These are phyloP conservation scores for Bruguiera parviflora DNA, from an alignment of 345 rosid genomes.

Conservation along the genomic window DNA sequence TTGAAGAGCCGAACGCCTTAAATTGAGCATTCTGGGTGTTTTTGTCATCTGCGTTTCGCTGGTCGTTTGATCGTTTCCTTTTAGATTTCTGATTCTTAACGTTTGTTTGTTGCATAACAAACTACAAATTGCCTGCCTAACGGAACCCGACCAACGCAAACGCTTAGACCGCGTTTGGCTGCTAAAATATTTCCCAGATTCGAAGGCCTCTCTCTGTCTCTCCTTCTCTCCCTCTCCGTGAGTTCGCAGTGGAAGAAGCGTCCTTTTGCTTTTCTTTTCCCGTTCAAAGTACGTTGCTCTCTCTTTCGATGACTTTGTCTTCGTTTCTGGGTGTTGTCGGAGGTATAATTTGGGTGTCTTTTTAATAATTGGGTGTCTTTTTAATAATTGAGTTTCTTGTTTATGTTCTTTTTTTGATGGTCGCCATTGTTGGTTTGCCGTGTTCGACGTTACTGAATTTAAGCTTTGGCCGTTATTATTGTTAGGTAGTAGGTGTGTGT, in stretches of 20 bases:
- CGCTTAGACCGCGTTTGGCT: background rate
- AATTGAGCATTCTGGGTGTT: too few species aligned
- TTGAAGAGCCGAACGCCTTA: too few species aligned
- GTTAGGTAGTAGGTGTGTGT: background rate
- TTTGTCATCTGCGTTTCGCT: too few species aligned
- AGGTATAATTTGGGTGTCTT: background rate
- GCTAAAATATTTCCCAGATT: background rate
- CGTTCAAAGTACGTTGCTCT: too few species aligned
- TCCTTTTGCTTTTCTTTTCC: too few species aligned
- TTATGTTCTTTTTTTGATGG: background rate
- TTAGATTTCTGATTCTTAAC: too few species aligned
- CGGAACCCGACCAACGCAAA: too few species aligned
- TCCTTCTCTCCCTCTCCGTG: background rate
- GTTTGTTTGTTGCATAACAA: too few species aligned
- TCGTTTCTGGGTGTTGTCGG: background rate
- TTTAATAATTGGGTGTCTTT: background rate
- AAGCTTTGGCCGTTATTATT: background rate
- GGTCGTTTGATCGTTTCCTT: too few species aligned
- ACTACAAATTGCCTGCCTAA: too few species aligned
- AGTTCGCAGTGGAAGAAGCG: background rate
- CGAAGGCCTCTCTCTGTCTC: background rate
- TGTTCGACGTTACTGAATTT: background rate
- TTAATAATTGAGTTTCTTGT: background rate
- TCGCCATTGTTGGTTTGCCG: background rate
- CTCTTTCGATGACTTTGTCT: background rate